These are phyloP conservation scores for Westerdykella aurantiaca DNA, from an alignment of 2,329 filamentous ascomycete species.

Conservation along the genomic window DNA sequence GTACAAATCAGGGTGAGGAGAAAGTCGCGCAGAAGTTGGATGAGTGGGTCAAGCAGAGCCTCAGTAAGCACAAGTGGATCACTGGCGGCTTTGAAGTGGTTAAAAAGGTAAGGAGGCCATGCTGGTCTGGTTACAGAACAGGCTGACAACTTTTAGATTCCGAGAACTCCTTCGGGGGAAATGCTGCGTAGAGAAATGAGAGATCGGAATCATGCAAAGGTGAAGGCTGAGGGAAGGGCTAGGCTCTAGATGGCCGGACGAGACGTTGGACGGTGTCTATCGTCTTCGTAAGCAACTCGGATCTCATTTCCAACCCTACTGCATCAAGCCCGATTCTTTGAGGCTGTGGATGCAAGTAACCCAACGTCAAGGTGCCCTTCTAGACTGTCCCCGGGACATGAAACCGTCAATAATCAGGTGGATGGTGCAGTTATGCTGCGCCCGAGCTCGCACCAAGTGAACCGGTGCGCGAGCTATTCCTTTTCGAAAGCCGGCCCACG, in stretches of 20 bases:
- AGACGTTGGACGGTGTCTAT: too few species aligned
- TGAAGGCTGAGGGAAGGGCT: slow-evolving; percentile 15
- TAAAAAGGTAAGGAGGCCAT: slow-evolving; percentile 16
- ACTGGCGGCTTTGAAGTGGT: slow-evolving; percentile 27
- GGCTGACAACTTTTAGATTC: slow-evolving; percentile 14
- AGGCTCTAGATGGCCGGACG: slow-evolving; percentile 11
- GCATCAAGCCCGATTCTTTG: too few species aligned
- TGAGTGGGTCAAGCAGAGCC: slow-evolving; percentile 15
- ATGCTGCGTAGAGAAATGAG: slow-evolving; percentile 28
- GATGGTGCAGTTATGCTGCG: too few species aligned
- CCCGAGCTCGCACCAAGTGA: too few species aligned
- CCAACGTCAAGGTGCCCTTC: too few species aligned
- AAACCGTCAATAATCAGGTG: too few species aligned
- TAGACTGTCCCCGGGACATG: too few species aligned
- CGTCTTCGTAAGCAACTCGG: too few species aligned
- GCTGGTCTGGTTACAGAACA: neutral
- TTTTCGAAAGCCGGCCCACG: too few species aligned
- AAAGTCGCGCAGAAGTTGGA: slow-evolving; percentile 16
- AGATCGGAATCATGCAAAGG: slow-evolving; percentile 20
- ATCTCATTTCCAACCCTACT: too few species aligned
- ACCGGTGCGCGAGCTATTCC: too few species aligned
- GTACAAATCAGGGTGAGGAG: slow-evolving; percentile 10
- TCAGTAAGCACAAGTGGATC: slow-evolving; percentile 28
- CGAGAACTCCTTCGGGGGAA: slow-evolving; percentile 24
- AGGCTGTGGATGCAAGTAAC: too few species aligned